These are phyloP conservation scores for Hyaloperonospora arabidopsidis DNA, from an alignment of 352 stramenopile species.

Conservation along the genomic window DNA sequence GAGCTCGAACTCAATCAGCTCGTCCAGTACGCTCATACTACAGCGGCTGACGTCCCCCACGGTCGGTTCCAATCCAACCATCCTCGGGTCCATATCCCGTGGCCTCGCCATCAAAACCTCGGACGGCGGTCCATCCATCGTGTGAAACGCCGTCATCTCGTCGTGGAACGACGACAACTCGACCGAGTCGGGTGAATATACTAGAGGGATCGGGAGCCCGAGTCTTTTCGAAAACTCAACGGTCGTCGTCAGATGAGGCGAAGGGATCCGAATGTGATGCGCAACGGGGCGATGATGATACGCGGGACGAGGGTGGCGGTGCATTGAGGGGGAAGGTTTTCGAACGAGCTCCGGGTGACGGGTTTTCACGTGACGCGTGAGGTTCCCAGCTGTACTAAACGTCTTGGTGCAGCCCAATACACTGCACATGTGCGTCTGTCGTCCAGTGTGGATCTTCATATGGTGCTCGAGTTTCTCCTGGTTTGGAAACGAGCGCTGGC, in stretches of 20 bases:
- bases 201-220: constrained; percentile 8
- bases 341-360: constrained; percentile 32
- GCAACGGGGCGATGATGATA: not conserved
- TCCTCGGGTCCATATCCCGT: constrained; percentile 10
- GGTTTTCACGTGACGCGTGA: constrained; percentile 48
- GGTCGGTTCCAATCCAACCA: constrained; percentile 5
- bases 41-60: constrained; percentile 24
- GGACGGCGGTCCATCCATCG: constrained; percentile 10
- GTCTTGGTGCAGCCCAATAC: constrained; percentile 39
- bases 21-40: constrained; percentile 38
- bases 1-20: constrained; percentile 39
- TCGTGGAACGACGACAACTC: constrained; percentile 25
- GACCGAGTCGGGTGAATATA: constrained; percentile 24
- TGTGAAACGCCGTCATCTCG: constrained; percentile 22
- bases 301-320: constrained; percentile 9
- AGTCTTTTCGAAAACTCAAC: constrained; percentile 13
- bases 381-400: constrained; percentile 51
- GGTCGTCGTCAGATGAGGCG: constrained; percentile 4
- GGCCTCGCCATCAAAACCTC: constrained; percentile 7
- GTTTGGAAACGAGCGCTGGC: constrained; percentile 34
- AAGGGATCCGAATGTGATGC: not conserved
- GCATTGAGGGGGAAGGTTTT: constrained; percentile 10
- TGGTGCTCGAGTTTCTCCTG: constrained; percentile 42
- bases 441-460: constrained; percentile 45
- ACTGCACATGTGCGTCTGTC: constrained; percentile 36